A percentile compares a stretch with the other conserved stretches of the same genome.
These are phyloP conservation scores for Amauroascus niger DNA, from an alignment of 2,329 filamentous ascomycete species.

Conservation along the genomic window DNA sequence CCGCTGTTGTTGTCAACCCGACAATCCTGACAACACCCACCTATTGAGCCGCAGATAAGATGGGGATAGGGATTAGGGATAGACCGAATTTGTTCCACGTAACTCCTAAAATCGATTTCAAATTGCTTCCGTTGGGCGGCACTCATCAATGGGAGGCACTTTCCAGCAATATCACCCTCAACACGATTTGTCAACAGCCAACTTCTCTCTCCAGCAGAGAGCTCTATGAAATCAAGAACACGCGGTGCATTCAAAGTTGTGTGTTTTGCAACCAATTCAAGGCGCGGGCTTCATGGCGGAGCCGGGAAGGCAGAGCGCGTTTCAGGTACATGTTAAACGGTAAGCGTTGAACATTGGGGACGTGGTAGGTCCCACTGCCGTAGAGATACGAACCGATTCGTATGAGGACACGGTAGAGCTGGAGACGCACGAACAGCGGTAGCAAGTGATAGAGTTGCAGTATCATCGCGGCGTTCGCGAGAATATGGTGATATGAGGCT, in stretches of 20 bases:
- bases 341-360: constrained; percentile 9
- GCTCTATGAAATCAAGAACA: constrained; percentile 11
- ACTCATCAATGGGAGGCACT: constrained; percentile 9
- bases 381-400: constrained; percentile 7
- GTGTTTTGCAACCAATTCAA: neutral
- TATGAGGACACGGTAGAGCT: constrained; percentile 6
- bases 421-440: constrained; percentile 1
- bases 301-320: neutral
- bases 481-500: too few relatives aligned
- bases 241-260: constrained; percentile 7
- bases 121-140: constrained; percentile 6
- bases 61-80: constrained; percentile 11
- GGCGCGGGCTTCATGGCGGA: neutral
- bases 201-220: neutral
- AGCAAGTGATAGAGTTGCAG: constrained; percentile 9
- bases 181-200: constrained; percentile 11
- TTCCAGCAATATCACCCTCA: constrained; percentile 9
- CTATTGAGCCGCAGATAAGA: constrained; percentile 10
- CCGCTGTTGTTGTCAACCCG: constrained; percentile 8
- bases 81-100: constrained; percentile 9
- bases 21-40: constrained; percentile 10
- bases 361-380: constrained; percentile 5
- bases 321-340: constrained; percentile 12
- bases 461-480: neutral
- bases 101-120: constrained; percentile 9